Conservation (phyloP, 441 rosid species). For the Adansonia gregorii region DNA sequence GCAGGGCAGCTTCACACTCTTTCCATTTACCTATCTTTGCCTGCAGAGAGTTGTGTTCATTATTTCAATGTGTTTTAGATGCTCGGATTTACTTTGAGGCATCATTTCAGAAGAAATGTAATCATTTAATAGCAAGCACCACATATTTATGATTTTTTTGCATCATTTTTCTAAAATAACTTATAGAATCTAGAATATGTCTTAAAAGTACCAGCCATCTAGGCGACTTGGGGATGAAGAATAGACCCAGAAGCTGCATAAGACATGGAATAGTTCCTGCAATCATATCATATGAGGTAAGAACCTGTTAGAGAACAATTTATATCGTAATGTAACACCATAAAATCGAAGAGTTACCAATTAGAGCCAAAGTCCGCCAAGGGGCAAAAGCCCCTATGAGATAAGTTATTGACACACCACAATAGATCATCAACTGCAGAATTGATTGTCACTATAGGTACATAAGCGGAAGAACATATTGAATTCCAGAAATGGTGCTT, state of each 20-base stretch:
- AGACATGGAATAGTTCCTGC: constrained; percentile 54
- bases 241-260: constrained; percentile 47
- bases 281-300: constrained; percentile 17
- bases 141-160: background rate
- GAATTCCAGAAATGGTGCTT: background rate
- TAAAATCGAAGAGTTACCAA: constrained; percentile 45
- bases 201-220: constrained; percentile 57
- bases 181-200: background rate
- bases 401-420: constrained; percentile 66
- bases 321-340: constrained; percentile 10
- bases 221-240: constrained; percentile 61
- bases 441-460: constrained; percentile 17
- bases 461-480: background rate
- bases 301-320: constrained; percentile 24
- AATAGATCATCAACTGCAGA: constrained; percentile 80
- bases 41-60: constrained; percentile 35
- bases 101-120: background rate
- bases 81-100: background rate
- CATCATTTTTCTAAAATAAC: background rate
- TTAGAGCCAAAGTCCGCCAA: constrained; percentile 69
- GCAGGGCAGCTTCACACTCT: constrained; percentile 47
- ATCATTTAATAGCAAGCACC: background rate
- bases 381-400: constrained; percentile 63
- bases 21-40: constrained; percentile 48
- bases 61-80: background rate